Evolutionary conservation across 2,329 filamentous ascomycete genomes (phyloP), one percentile per base, ranked within the genome.

Genomic region (Gnomoniopsis smithogilvyi): DNA sequence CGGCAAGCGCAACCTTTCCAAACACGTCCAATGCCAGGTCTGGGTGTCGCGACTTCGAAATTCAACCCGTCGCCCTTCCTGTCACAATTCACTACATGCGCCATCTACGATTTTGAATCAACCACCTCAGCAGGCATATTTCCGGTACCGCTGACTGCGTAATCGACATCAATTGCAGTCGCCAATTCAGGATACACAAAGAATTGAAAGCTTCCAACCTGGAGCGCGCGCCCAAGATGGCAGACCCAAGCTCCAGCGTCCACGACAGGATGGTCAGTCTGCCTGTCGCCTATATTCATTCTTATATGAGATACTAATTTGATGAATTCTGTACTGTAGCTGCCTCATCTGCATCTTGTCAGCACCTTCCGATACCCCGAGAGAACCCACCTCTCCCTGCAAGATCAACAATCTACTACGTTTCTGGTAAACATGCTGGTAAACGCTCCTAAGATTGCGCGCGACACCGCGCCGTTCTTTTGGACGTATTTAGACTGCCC

Each of bases 401-500:
- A 89, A 59, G 89, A 93, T 64, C 54, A 36, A 34, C 10, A 38
- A 33, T 90, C 94, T 26, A 88, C 92, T 62, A 88, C 91, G 68
- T 94, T 91, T 81, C 84, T 98, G 62, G 43, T 60, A 19, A 54
- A 46, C 48, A 56, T 56, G 54, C 22, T 56, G 22, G 81, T 93
- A 69, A 85, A 87, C 68, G 93, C 92, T 43, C 91, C 93, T 10
- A 89, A 91, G 69, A 89, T 96, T 63, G 89, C 93, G 66, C 90
- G 91, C 73, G 89, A 96, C 69, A 81, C 87, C 64, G 88, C 92
- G 51, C 86, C 94, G 2, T 93, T 99, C 81, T 91, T 89, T 75
- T 99, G 94, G 94, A 93, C 90, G 49, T 96, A 94, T 72, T 84
- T 98, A 58, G 87, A 95, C 67, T 84, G 86, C 55, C 94, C 94